These are phyloP conservation scores for Penicillium sp. DNA, from an alignment of 2,329 filamentous ascomycete genomes.

Conservation along the genomic window DNA sequence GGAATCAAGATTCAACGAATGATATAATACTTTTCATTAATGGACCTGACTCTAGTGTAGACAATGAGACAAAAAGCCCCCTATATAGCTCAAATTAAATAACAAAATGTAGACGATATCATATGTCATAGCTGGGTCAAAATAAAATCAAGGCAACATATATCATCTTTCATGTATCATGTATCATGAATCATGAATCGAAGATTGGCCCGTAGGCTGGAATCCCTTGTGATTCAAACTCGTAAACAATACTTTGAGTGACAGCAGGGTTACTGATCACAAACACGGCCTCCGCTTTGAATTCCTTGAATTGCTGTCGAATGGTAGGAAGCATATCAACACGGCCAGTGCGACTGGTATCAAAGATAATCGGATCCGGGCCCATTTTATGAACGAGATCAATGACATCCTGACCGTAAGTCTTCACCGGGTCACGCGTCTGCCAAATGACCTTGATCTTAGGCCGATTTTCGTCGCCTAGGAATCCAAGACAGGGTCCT, in stretches of 20 bases:
- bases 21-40: background rate
- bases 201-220: slow-evolving; percentile 72
- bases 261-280: slow-evolving; percentile 68
- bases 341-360: slow-evolving; percentile 60
- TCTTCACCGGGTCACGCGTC: slow-evolving; percentile 58
- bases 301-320: slow-evolving; percentile 50
- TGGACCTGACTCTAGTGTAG: background rate
- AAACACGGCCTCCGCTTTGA: slow-evolving; percentile 64
- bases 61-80: background rate
- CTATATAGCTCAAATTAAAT: background rate
- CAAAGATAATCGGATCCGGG: slow-evolving; percentile 63
- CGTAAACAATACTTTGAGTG: slow-evolving; percentile 67
- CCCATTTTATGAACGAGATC: slow-evolving; percentile 58
- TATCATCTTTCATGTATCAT: background rate
- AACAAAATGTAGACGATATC: background rate
- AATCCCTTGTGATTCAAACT: slow-evolving; percentile 63
- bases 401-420: slow-evolving; percentile 61
- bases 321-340: slow-evolving; percentile 61
- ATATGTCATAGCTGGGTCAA: background rate
- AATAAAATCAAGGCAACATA: background rate
- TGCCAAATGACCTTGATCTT: slow-evolving; percentile 66
- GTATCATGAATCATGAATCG: slow-evolving; percentile 52
- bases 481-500: slow-evolving; percentile 63
- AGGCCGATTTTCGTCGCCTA: slow-evolving; percentile 48
- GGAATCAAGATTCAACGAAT: background rate